A percentile compares a stretch with the other conserved stretches of the same genome.
Evolutionary conservation across 2,329 filamentous ascomycete genomes (phyloP).

Genomic region (Phaeomoniella chlamydospora): DNA sequence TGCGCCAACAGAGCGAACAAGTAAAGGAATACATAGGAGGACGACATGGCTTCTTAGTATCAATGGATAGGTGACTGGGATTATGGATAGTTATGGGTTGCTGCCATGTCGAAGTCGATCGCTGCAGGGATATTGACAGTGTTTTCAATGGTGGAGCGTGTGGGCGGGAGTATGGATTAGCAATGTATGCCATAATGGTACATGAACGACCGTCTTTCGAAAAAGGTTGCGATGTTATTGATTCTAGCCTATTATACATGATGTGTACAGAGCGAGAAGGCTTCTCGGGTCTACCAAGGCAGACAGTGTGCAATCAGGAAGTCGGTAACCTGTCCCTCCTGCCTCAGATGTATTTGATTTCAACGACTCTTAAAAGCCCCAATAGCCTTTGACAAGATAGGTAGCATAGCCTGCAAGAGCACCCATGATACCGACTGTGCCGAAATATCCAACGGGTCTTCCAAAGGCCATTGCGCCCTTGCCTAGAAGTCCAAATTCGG

Average conservation of each 20-base stretch:
- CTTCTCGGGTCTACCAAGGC: no score
- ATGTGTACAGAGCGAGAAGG: constrained; percentile 2
- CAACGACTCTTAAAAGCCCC: constrained; percentile 17
- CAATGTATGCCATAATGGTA: neutral
- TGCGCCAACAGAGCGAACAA: constrained; percentile 9
- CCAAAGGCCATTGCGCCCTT: constrained; percentile 13
- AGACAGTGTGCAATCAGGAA: no score
- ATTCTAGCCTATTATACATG: neutral
- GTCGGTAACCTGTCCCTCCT: no score
- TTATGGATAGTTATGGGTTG: neutral
- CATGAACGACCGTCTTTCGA: no score
- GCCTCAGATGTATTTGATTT: no score
- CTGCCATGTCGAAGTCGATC: neutral
- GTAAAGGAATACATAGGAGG: constrained; percentile 3
- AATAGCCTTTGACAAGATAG: constrained; percentile 16
- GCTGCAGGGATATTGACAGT: neutral
- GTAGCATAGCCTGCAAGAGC: constrained; percentile 14
- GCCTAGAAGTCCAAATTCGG: constrained; percentile 21
- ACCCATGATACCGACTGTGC: constrained; percentile 12
- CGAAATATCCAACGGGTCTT: constrained; percentile 12
- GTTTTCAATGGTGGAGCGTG: neutral
- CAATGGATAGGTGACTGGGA: neutral
- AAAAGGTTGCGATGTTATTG: neutral
- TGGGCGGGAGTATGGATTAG: neutral
- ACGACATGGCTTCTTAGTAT: neutral